phyloP scores from a whole-genome alignment of 768 basidiomycete genomes.

The Lentinula detonsa region DNA sequence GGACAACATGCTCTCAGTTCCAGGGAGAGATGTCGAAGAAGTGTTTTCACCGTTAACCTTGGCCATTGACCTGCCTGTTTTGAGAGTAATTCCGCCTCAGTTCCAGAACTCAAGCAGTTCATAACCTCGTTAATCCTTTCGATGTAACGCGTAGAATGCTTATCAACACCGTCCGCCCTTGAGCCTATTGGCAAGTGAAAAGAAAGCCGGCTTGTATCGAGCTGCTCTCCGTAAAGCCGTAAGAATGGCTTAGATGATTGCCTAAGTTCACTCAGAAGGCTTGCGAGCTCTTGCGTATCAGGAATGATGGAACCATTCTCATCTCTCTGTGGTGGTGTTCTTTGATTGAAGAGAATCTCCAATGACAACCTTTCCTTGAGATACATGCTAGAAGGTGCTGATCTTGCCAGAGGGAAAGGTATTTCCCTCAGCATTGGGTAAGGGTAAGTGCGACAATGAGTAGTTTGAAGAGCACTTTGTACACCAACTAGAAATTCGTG shows the following conservation, averaged over 20 bases:
- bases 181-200: not conserved
- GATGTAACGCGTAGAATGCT: not conserved
- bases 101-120: constrained; percentile 8
- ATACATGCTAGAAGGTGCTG: not conserved
- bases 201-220: constrained; percentile 8
- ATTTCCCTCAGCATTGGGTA: not conserved
- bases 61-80: constrained; percentile 29
- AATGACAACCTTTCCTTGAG: not conserved
- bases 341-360: not conserved
- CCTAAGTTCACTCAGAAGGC: not conserved
- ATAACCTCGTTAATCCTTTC: not conserved
- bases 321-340: not conserved
- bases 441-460: not conserved
- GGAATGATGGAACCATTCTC: not conserved
- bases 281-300: not conserved
- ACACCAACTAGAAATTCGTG: not conserved
- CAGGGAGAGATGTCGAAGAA: constrained; percentile 25
- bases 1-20: constrained; percentile 12
- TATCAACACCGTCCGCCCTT: no score
- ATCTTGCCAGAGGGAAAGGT: not conserved
- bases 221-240: constrained; percentile 9
- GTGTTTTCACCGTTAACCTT: constrained; percentile 20
- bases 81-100: constrained; percentile 13
- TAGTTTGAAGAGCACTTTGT: not conserved
- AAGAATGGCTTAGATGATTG: constrained; percentile 8